phyloP scores from a whole-genome alignment of 805 yeast genomes.

The Candida yuanshanica region DNA sequence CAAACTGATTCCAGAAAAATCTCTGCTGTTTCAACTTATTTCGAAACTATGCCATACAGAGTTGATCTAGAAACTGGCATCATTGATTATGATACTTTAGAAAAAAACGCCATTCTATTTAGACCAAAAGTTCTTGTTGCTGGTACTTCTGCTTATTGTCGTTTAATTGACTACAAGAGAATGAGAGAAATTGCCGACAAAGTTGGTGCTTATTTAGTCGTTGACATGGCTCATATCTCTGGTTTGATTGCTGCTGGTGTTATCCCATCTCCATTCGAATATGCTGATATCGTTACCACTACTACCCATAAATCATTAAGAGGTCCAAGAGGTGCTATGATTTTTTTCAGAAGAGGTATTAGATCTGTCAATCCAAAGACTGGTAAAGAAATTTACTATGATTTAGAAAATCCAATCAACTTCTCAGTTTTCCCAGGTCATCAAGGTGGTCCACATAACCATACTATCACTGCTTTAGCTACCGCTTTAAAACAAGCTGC shows the following conservation, averaged over 20 bases:
- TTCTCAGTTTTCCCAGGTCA: slow-evolving; percentile 99
- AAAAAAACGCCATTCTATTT: slow-evolving; percentile 74
- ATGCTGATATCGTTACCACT: slow-evolving; percentile 94
- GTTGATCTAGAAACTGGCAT: slow-evolving; percentile 80
- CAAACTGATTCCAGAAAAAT: slow-evolving; percentile 88
- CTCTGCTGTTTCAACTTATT: slow-evolving; percentile 87
- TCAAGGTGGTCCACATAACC: slow-evolving; percentile 99
- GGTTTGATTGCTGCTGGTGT: slow-evolving; percentile 95
- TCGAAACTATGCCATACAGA: slow-evolving; percentile 97
- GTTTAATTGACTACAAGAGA: slow-evolving; percentile 83
- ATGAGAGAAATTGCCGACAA: slow-evolving; percentile 88
- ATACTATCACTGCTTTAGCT: slow-evolving; percentile 93
- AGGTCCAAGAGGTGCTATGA: slow-evolving; percentile 99
- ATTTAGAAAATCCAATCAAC: slow-evolving; percentile 86
- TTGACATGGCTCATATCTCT: slow-evolving; percentile 97
- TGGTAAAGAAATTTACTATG: slow-evolving; percentile 82
- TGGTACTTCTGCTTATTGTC: slow-evolving; percentile 94
- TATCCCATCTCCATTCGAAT: slow-evolving; percentile 85
- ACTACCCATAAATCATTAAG: slow-evolving; percentile 96
- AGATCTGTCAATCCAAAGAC: slow-evolving; percentile 66
- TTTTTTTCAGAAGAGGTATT: slow-evolving; percentile 92
- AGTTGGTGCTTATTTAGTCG: slow-evolving; percentile 87
- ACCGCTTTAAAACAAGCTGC: slow-evolving; percentile 91
- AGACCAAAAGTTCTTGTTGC: slow-evolving; percentile 95
- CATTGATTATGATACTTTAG: slow-evolving; percentile 87